Conservation (phyloP, 768 basidiomycete species). For the Thelephora aurantiotincta region DNA sequence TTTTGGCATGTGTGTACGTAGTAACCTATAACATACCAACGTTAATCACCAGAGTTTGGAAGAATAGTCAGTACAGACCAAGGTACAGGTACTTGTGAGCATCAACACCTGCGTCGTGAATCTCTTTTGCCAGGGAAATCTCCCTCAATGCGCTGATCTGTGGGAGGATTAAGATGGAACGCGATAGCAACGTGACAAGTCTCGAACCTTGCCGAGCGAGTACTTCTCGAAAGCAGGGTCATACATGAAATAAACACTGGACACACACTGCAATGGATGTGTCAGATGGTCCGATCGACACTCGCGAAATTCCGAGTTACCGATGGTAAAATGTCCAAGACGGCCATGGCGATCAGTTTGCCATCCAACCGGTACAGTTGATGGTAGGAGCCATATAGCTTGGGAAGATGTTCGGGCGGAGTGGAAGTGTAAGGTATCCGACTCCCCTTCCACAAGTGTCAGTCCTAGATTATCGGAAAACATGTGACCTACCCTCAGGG, state of each 20-base stretch:
- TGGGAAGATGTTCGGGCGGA: constrained; percentile 47
- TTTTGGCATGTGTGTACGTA: constrained; percentile 89
- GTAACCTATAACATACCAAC: constrained; percentile 42
- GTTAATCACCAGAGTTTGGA: not conserved
- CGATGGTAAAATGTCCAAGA: constrained; percentile 77
- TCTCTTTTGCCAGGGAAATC: constrained; percentile 57
- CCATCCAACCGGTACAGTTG: constrained; percentile 79
- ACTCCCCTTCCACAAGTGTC: constrained; percentile 27
- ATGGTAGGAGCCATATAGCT: constrained; percentile 85
- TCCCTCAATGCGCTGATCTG: constrained; percentile 83
- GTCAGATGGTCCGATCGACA: not conserved
- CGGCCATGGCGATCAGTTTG: constrained; percentile 68
- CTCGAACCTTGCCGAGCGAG: constrained; percentile 63
- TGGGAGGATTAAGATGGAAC: not conserved
- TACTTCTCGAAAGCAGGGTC: constrained; percentile 51
- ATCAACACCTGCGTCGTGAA: constrained; percentile 51
- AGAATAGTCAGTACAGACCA: constrained; percentile 35
- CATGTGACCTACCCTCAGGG: constrained; percentile 41
- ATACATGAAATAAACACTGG: constrained; percentile 86
- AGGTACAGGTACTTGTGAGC: constrained; percentile 68
- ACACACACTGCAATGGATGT: constrained; percentile 39
- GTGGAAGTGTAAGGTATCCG: constrained; percentile 40
- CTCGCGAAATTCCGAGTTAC: not conserved
- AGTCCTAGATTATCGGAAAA: not conserved
- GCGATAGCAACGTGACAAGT: not conserved